These are phyloP conservation scores for Puccinia horiana DNA, from an alignment of 1,284 basidiomycete species.

Conservation along the genomic window DNA sequence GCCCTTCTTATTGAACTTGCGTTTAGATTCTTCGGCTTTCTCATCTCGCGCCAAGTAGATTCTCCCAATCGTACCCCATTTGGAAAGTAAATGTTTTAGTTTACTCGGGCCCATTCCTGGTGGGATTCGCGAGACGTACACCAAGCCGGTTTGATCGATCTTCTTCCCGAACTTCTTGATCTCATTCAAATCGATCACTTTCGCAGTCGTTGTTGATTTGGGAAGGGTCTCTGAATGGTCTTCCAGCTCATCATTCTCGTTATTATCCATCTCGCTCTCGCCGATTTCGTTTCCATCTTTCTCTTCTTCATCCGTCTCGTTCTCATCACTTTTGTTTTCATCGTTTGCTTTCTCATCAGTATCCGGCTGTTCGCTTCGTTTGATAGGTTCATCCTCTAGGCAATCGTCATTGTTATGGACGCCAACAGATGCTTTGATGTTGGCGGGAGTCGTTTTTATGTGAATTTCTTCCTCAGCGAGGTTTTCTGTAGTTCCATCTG, in stretches of 20 bases:
- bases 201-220: background rate
- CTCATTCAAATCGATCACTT: slow-evolving; percentile 40
- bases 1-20: slow-evolving; percentile 87
- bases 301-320: slow-evolving; percentile 44
- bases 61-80: slow-evolving; percentile 56
- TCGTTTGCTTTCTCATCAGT: too few species aligned
- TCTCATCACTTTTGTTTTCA: slow-evolving; percentile 52
- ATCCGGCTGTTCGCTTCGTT: too few species aligned
- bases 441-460: background rate
- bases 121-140: slow-evolving; percentile 94
- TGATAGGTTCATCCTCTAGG: too few species aligned
- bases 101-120: slow-evolving; percentile 99
- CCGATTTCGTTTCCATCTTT: slow-evolving; percentile 57
- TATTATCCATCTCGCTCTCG: slow-evolving; percentile 33
- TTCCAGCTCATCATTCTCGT: slow-evolving; percentile 49
- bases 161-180: slow-evolving; percentile 49
- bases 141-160: slow-evolving; percentile 67
- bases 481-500: background rate
- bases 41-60: slow-evolving; percentile 65
- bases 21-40: slow-evolving; percentile 78
- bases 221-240: slow-evolving; percentile 38
- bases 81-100: slow-evolving; percentile 75
- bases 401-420: too few species aligned
- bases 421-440: too few species aligned
- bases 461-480: slow-evolving; percentile 22